Percentiles rank a stretch among this genome's conserved stretches.
These are phyloP conservation scores for Colletotrichum sp. DNA, from an alignment of 2,329 filamentous ascomycete species.

Conservation along the genomic window DNA sequence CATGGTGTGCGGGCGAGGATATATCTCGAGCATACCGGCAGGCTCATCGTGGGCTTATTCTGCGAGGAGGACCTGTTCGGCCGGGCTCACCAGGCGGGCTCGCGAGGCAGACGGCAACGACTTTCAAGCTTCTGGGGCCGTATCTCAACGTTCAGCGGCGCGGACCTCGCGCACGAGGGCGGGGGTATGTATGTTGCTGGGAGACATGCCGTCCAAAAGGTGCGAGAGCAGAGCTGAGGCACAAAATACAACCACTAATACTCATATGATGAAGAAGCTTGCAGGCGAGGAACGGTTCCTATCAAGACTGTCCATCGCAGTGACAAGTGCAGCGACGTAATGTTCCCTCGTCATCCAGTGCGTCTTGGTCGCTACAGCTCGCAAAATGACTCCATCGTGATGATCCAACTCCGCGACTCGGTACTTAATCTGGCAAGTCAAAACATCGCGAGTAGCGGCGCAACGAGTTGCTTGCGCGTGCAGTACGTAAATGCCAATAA, in stretches of 20 bases:
- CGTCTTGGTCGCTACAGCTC: neutral
- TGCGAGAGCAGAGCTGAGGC: constrained; percentile 8
- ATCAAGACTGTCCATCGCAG: neutral
- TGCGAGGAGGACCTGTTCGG: neutral
- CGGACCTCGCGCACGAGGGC: neutral
- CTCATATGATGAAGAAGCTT: neutral
- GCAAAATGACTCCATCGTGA: neutral
- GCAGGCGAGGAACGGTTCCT: neutral
- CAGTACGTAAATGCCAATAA: constrained; percentile 3
- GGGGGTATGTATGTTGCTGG: constrained; percentile 14
- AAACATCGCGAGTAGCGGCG: neutral
- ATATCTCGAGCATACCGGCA: neutral
- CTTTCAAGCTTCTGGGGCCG: neutral
- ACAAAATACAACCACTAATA: constrained; percentile 17
- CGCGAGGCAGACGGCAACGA: neutral
- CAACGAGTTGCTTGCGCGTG: constrained; percentile 19
- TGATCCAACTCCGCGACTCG: neutral
- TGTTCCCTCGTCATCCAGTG: neutral
- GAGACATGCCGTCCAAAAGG: neutral
- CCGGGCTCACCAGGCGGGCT: neutral
- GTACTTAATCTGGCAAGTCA: neutral
- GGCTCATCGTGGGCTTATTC: neutral
- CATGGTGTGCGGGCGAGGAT: neutral
- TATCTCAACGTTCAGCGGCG: neutral
- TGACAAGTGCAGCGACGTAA: neutral